Percentiles rank a stretch among this genome's conserved stretches.
phyloP scores from a whole-genome alignment of 768 basidiomycete species.

The Chalciporus sphaerocephalus region DNA sequence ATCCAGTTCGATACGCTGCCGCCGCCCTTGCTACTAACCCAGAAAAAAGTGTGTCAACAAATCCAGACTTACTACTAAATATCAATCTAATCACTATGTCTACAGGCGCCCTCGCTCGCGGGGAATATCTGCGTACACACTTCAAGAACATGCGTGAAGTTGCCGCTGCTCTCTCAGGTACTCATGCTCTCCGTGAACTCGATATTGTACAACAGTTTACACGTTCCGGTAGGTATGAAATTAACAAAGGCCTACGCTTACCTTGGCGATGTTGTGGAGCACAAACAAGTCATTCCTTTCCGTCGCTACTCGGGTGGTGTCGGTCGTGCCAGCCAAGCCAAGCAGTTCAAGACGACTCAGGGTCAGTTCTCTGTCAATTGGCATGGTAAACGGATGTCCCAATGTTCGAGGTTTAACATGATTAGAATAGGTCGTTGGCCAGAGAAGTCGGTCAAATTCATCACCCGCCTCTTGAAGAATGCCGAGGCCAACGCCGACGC shows the following conservation, averaged over 20 bases:
- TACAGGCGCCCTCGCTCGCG: conserved; percentile 84
- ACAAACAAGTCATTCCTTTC: conserved; percentile 97
- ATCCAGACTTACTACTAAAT: background rate
- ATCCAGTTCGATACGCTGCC: conserved; percentile 87
- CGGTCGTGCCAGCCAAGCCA: conserved; percentile 90
- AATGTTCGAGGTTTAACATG: background rate
- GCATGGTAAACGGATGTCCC: background rate
- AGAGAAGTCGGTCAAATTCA: conserved; percentile 96
- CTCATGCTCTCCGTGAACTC: background rate
- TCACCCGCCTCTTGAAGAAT: conserved; percentile 93
- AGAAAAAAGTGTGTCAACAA: conserved; percentile 76
- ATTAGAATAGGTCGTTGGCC: conserved; percentile 89
- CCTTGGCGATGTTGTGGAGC: conserved; percentile 89
- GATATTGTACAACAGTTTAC: conserved; percentile 2
- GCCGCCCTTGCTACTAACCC: conserved; percentile 85
- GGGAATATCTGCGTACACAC: conserved; percentile 97
- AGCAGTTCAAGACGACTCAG: conserved; percentile 95
- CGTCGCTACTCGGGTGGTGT: conserved; percentile 93
- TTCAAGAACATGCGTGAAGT: conserved; percentile 99
- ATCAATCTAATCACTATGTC: conserved; percentile 9
- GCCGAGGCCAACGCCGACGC: conserved; percentile 98
- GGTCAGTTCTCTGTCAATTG: conserved; percentile 49
- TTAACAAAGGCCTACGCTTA: conserved; percentile 93
- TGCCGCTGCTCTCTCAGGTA: conserved; percentile 88
- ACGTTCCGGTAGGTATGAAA: conserved; percentile 64